A percentile compares a stretch with the other conserved stretches of the same genome.
phyloP scores from a whole-genome alignment of 768 basidiomycete genomes.

The Termitomyces sp. region DNA sequence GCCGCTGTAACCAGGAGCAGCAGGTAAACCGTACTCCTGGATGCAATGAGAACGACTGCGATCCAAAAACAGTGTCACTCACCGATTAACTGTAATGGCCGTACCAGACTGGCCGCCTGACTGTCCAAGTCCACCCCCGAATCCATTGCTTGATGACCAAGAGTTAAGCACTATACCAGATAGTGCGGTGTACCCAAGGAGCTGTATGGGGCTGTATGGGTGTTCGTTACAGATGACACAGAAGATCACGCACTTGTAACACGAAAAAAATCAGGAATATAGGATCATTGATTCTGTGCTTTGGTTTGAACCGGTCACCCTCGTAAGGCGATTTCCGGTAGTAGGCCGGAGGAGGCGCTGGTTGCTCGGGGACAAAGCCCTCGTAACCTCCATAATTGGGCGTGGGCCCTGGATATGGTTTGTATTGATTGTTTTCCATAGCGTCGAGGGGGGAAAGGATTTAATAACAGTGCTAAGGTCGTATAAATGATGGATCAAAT shows the following conservation, averaged over 20 bases:
- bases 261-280: constrained; percentile 68
- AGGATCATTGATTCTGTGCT: constrained; percentile 68
- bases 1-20: constrained; percentile 67
- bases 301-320: constrained; percentile 60
- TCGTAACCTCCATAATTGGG: constrained; percentile 27
- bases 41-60: not conserved
- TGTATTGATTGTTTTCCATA: constrained; percentile 13
- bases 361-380: constrained; percentile 16
- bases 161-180: constrained; percentile 59
- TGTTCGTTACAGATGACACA: not conserved
- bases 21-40: constrained; percentile 71
- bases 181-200: constrained; percentile 63
- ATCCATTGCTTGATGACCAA: constrained; percentile 60
- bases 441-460: not conserved
- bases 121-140: constrained; percentile 68
- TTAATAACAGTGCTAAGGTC: not conserved
- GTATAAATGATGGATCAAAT: not conserved
- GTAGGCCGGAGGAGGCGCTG: constrained; percentile 16
- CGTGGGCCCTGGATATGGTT: constrained; percentile 34
- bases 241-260: constrained; percentile 42
- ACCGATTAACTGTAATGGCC: constrained; percentile 63
- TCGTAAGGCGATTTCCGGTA: constrained; percentile 51
- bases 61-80: constrained; percentile 14
- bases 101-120: constrained; percentile 53
- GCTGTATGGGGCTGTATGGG: constrained; percentile 27